phyloP scores from a whole-genome alignment of 257 asterid genomes.

The Jaltomata sinuosa region DNA sequence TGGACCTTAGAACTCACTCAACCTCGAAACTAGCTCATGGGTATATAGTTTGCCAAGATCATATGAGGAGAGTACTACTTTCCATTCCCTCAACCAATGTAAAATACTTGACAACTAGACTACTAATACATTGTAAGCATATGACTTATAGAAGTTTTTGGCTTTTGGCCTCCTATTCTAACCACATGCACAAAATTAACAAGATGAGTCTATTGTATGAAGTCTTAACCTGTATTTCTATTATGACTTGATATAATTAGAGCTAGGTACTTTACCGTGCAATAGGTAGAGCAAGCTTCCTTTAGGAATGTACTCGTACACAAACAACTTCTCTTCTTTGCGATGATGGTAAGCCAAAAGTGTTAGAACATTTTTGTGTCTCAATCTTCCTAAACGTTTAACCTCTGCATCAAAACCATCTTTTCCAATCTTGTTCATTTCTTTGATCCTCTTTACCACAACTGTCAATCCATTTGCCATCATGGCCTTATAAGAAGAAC shows the following conservation, averaged over 20 bases:
- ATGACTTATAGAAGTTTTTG: not conserved
- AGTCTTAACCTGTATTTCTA: not conserved
- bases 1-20: not conserved
- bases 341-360: slow-evolving; percentile 72
- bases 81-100: not conserved
- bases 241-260: not conserved
- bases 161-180: not conserved
- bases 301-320: slow-evolving; percentile 41
- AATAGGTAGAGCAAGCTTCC: slow-evolving; percentile 50
- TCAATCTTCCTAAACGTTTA: slow-evolving; percentile 46
- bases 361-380: slow-evolving; percentile 49
- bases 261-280: slow-evolving; percentile 40
- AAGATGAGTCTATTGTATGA: not conserved
- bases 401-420: slow-evolving; percentile 59
- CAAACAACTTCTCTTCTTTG: slow-evolving; percentile 72
- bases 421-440: slow-evolving; percentile 30
- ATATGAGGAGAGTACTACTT: not conserved
- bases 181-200: not conserved
- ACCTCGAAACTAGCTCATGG: not conserved
- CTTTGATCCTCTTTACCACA: slow-evolving; percentile 75
- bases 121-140: not conserved
- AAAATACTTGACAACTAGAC: not conserved
- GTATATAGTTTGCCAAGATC: not conserved
- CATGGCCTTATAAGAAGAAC: slow-evolving; percentile 59
- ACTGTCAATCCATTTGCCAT: slow-evolving; percentile 50